A percentile compares a stretch with the other conserved stretches of the same genome.
Conservation (phyloP, 352 stramenopile species). For the Elongisporangium undulatum region DNA sequence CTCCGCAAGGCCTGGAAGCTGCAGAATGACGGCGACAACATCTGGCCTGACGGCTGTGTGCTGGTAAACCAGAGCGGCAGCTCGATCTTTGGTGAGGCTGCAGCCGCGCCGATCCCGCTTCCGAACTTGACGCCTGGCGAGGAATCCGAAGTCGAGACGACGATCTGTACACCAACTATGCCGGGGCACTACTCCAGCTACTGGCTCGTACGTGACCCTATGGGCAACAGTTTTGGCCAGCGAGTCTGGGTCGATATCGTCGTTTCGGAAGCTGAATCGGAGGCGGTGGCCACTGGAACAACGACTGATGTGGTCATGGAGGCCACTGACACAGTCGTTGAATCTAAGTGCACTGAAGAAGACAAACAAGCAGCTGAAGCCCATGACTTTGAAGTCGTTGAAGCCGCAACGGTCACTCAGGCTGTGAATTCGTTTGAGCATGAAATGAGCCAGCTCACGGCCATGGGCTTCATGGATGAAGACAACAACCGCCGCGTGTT, state of each 20-base stretch:
- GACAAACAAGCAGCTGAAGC: constrained; percentile 14
- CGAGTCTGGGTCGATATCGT: constrained; percentile 84
- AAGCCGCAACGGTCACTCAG: constrained; percentile 4
- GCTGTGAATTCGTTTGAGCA: constrained; percentile 25
- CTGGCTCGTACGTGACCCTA: constrained; percentile 70
- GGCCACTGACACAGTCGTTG: not conserved
- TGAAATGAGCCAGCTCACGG: constrained; percentile 32
- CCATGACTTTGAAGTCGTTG: constrained; percentile 17
- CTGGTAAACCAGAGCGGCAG: constrained; percentile 34
- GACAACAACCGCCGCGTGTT: constrained; percentile 40
- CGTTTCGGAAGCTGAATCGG: constrained; percentile 12
- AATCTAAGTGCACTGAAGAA: constrained; percentile 6
- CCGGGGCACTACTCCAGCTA: constrained; percentile 77
- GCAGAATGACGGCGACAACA: constrained; percentile 49
- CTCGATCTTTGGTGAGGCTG: constrained; percentile 17
- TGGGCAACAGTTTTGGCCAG: constrained; percentile 70
- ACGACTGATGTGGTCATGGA: not conserved
- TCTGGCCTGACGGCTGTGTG: constrained; percentile 49
- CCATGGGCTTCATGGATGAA: constrained; percentile 60
- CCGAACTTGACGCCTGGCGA: constrained; percentile 23
- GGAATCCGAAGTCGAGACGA: constrained; percentile 25
- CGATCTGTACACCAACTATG: constrained; percentile 23
- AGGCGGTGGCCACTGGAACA: not conserved
- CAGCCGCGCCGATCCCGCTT: constrained; percentile 20
- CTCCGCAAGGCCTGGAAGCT: constrained; percentile 79